Evolutionary conservation across 2,329 filamentous ascomycete genomes (phyloP), one percentile per base, ranked within the genome.

Genomic region (Iodosphaeria phyllophila): DNA sequence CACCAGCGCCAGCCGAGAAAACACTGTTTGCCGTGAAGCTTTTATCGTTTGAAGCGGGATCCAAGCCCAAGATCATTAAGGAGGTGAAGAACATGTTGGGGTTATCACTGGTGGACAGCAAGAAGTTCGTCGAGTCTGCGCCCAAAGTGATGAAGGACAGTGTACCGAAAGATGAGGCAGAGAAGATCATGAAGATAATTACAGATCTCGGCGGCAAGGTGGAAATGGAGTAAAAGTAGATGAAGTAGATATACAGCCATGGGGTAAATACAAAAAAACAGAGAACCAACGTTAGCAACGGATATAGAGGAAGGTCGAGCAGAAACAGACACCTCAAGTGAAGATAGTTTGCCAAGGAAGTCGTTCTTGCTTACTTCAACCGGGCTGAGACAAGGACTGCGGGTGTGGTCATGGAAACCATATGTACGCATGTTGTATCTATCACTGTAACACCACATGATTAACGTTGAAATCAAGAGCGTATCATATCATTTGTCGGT

Each of bases 51-150:
- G 91, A 98, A 26, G 64, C 83, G 15, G 64, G 57, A 25, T 60
- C 86, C 36, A 99, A 99, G 65, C 83, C 91, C 43, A 99, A 99
- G 76, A 64, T 98, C 43, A 99, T 98, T 67, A 99, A 99, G 70
- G 89, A 99, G 63, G 68, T 99, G 60, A 99, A 99, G 73, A 74
- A 71, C 45, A 65, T 98, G 70, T 62, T 99, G 32, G 89, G 89
- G 21, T 58, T 98, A 47, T 91, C 79, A 50, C 66, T 99, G 60
- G 91, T 99, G 40, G 89, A 99, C 56, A 92, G 80, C 59, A 99
- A 99, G 76, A 99, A 99, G 64, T 99, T 99, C 46, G 89, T 98
- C 37, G 89, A 99, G 66, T 82, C 79, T 47, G 84, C 79, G 39
- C 89, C 89, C 35, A 99, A 99, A 75, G 60, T 80, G 53, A 79